Evolutionary conservation across 768 basidiomycete genomes (phyloP), one percentile per base, ranked within the genome.

Genomic region (Hygrocybe punicea): DNA sequence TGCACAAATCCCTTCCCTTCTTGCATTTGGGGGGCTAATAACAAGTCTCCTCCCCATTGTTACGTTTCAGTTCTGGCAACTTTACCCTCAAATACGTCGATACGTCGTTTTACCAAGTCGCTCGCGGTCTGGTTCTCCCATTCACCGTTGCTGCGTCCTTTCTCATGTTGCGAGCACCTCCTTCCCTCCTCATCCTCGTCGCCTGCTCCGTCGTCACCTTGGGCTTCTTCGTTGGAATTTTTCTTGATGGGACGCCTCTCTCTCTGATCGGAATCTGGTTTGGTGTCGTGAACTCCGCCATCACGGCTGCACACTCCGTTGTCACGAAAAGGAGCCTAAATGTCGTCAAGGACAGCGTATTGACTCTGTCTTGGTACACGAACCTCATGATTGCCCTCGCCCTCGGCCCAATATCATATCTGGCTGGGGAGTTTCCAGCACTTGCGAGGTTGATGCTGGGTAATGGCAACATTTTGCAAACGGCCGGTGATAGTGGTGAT

Each of bases 71-170:
- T 65, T 87, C 91, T 67, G 90, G 90, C 72, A 95, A 94, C 69
- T 93, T 85, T 67, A 93, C 89, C 42, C 81, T 95, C 57, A 91
- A 93, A 84, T 92, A 89, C 65, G 94, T 97, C 63, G 93, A 94
- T 56, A 91, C 92, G 10, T 94, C 93, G 0, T 93, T 96, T 73
- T 94, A 96, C 71, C 94, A 96, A 76, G 89, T 98, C 60, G 95
- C 95, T 0, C 87, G 95, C 13, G 95, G 95, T 9, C 81, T 98
- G 58, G 84, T 98, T 25, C 84, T 98, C 21, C 95, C 96, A 0
- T 89, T 93, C 78, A 98, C 96, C 16, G 93, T 97, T 63, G 76
- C 78, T 65, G 86, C 92, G n/a, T 94, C 95, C 40, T 89, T 82
- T 69, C 24, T 91, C 64, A 75, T 91, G 67, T 84, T 97, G 33